Evolutionary conservation across 768 basidiomycete species (phyloP), one percentile per base, ranked within the genome.

Genomic region (Boletus subcaerulescens): DNA sequence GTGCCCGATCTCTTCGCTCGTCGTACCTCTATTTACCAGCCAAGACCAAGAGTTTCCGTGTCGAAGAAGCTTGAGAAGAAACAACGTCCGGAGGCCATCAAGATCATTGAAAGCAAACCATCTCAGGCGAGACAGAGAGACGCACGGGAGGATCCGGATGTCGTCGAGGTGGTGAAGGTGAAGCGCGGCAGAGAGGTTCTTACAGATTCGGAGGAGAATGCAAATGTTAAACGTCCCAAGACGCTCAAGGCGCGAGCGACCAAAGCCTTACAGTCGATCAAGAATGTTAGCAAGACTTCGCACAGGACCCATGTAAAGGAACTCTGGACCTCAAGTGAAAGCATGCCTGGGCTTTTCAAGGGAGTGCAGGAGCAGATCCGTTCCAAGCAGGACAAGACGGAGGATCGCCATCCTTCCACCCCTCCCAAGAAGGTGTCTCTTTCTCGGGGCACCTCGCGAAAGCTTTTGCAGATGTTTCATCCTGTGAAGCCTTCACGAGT

Each of bases 81-180:
- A 45, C 69, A 72, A 48, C 67, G 64, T 43, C 69, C 71, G 0
- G 66, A 65, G 44, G 51, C 60, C 31, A 20, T 71, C 26, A 57
- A 47, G 41, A 72, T 67, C 29, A 52, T 67, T 5, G 65, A 61
- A 53, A 56, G 56, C 31, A 61, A 56, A 56, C 52, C 49, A 54
- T 66, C 33, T 26, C 57, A 35, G 39, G 39, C 45, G 17, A 51
- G 56, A 33, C 59, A 53, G 49, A 66, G 64, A 39, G 76, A 71
- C 15, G 68, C 77, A 54, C 80, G 80, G 56, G 82, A 80, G 18
- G 71, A 71, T 52, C 67, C 63, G 36, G 83, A 84, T 60, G 76
- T 85, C 35, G 70, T 84, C 14, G 84, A 86, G 64, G 79, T 86
- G 31, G 73, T 86, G 38, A 84, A 82, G 63, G 77, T 86, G 53